These are phyloP conservation scores for Pyrenophora seminiperda DNA, from an alignment of 2,329 filamentous ascomycete species.

Conservation along the genomic window DNA sequence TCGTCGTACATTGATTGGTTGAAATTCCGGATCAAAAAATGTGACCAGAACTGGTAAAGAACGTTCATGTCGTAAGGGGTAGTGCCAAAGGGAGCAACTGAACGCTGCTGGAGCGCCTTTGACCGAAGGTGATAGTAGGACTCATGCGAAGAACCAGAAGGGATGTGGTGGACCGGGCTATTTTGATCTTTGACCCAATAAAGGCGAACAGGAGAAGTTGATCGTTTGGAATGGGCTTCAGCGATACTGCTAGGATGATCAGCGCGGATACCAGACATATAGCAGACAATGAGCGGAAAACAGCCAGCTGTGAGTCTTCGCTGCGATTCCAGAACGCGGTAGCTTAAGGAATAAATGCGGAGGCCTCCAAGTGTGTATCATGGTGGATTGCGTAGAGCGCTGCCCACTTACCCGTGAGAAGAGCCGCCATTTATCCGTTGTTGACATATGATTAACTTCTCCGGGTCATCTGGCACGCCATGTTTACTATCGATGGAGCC, in stretches of 20 bases:
- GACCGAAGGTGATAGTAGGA: constrained; percentile 56
- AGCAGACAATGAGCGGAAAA: not conserved
- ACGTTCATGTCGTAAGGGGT: constrained; percentile 65
- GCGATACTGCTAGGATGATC: constrained; percentile 26
- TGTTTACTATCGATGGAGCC: constrained; percentile 59
- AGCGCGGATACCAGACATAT: constrained; percentile 11
- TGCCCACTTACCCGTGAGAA: constrained; percentile 35
- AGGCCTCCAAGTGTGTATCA: not conserved
- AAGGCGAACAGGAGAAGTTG: constrained; percentile 38
- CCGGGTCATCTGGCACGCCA: constrained; percentile 56
- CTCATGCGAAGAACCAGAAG: constrained; percentile 54
- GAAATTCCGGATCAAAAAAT: constrained; percentile 74
- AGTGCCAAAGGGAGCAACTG: constrained; percentile 49
- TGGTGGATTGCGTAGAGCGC: not conserved
- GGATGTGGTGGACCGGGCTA: constrained; percentile 50
- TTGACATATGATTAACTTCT: constrained; percentile 49
- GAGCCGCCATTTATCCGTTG: constrained; percentile 42
- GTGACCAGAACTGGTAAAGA: constrained; percentile 76
- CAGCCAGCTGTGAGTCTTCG: not conserved
- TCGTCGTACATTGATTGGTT: constrained; percentile 76
- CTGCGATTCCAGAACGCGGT: not conserved
- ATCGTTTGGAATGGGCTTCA: constrained; percentile 25
- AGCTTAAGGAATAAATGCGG: not conserved
- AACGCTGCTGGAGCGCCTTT: constrained; percentile 58
- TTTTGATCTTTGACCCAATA: constrained; percentile 60